phyloP scores from a whole-genome alignment of 75 land plant genomes.

The Gnetum montanum region DNA sequence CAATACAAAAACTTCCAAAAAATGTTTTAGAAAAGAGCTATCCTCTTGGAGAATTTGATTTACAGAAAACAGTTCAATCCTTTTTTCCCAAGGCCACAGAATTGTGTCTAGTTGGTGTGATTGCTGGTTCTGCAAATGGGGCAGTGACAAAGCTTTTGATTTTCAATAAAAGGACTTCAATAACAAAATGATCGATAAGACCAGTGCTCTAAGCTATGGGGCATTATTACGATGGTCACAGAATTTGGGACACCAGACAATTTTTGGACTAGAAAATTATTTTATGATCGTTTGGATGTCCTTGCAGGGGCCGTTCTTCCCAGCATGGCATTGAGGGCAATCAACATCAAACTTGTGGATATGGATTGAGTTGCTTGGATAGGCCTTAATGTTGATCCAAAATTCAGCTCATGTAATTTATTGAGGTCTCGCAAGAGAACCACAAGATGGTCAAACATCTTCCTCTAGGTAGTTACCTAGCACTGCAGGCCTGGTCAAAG shows the following conservation, averaged over 20 bases:
- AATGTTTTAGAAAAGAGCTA: constrained; percentile 90
- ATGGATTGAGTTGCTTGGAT: too few relatives aligned
- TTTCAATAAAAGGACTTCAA: constrained; percentile 46
- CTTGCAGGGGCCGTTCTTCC: constrained; percentile 64
- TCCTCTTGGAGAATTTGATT: constrained; percentile 75
- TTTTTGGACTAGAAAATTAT: constrained; percentile 72
- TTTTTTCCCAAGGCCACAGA: constrained; percentile 82
- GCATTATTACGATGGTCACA: constrained; percentile 83
- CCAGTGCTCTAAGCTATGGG: constrained; percentile 79
- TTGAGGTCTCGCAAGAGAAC: too few relatives aligned
- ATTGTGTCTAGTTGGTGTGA: constrained; percentile 62
- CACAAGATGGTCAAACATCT: too few relatives aligned
- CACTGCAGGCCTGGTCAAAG: too few relatives aligned
- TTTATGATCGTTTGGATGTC: constrained; percentile 69
- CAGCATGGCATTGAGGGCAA: constrained; percentile 75
- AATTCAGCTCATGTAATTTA: too few relatives aligned
- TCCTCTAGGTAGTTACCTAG: too few relatives aligned
- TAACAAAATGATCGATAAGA: constrained; percentile 56
- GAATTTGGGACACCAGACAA: constrained; percentile 72
- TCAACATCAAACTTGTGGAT: too few relatives aligned
- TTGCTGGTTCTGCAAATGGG: constrained; percentile 69
- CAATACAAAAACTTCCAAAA: constrained; percentile 91
- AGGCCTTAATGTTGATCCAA: too few relatives aligned
- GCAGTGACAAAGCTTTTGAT: constrained; percentile 37
- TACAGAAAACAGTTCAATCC: constrained; percentile 73